Evolutionary conservation across 805 yeast genomes (phyloP).

Genomic region (Pichia occidentalis): DNA sequence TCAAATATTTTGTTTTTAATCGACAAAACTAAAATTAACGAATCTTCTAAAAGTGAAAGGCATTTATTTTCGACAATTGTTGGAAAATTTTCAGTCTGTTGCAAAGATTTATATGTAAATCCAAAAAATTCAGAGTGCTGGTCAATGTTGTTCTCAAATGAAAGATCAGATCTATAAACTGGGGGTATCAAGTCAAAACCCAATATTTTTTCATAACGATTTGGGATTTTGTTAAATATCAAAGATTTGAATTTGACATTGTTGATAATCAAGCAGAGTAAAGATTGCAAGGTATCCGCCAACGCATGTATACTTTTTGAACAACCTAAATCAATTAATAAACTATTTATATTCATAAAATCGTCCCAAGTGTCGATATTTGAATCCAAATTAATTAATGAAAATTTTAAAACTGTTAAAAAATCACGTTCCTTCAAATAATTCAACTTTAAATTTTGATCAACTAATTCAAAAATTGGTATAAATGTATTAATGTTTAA

Average conservation of each 20-base stretch:
- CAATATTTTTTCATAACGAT: conserved; percentile 14
- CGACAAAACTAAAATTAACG: conserved; percentile 30
- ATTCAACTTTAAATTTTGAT: conserved; percentile 27
- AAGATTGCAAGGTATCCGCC: conserved; percentile 23
- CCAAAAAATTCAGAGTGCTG: conserved; percentile 13
- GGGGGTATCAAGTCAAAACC: conserved; percentile 28
- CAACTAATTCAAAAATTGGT: conserved; percentile 27
- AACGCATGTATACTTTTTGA: conserved; percentile 32
- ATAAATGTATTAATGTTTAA: conserved; percentile 19
- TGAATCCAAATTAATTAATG: conserved; percentile 18
- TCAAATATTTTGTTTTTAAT: conserved; percentile 29
- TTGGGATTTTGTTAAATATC: conserved; percentile 13
- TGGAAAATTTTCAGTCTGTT: conserved; percentile 15
- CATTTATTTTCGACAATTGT: conserved; percentile 9
- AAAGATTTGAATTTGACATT: conserved; percentile 9
- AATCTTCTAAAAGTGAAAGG: conserved; percentile 19
- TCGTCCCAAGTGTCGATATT: conserved; percentile 17
- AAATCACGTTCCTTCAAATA: conserved; percentile 19
- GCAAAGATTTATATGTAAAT: conserved; percentile 9
- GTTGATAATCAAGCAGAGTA: conserved; percentile 19
- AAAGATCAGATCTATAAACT: conserved; percentile 23
- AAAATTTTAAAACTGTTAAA: conserved; percentile 17
- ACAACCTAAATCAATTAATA: conserved; percentile 29
- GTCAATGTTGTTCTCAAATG: conserved; percentile 21
- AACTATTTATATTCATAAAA: conserved; percentile 18